phyloP scores from a whole-genome alignment of 2,329 filamentous ascomycete species.

The Cephalotrichum gorgonifer region DNA sequence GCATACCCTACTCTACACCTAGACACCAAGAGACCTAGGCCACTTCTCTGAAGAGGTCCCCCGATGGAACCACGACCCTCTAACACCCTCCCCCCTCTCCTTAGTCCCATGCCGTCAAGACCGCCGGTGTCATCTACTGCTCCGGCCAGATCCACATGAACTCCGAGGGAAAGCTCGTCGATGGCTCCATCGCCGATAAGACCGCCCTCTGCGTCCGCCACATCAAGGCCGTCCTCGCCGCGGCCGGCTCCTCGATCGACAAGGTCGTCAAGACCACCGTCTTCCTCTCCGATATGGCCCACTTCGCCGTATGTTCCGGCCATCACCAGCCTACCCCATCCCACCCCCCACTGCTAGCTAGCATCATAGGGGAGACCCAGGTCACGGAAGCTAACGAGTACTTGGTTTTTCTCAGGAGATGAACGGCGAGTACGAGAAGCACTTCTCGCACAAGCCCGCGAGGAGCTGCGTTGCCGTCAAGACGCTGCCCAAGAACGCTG shows the following conservation, averaged over 20 bases:
- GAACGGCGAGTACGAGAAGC: slow-evolving; percentile 79
- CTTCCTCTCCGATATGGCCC: slow-evolving; percentile 83
- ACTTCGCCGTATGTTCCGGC: slow-evolving; percentile 56
- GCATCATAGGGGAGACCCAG: too few species aligned
- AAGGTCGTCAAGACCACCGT: slow-evolving; percentile 87
- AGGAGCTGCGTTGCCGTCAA: slow-evolving; percentile 85
- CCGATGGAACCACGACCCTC: slow-evolving; percentile 1
- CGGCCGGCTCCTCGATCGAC: slow-evolving; percentile 65
- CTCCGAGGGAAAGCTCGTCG: slow-evolving; percentile 41
- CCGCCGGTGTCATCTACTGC: slow-evolving; percentile 54
- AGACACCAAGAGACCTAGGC: too few species aligned
- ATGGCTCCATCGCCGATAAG: slow-evolving; percentile 53
- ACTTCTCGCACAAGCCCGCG: slow-evolving; percentile 76
- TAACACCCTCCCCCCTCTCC: slow-evolving; percentile 10
- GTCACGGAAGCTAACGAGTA: not conserved
- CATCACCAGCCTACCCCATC: not conserved
- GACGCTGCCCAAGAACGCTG: slow-evolving; percentile 74
- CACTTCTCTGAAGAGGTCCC: not conserved
- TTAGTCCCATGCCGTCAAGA: slow-evolving; percentile 58
- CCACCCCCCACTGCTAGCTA: too few species aligned
- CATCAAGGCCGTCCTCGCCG: slow-evolving; percentile 72
- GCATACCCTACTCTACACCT: not conserved
- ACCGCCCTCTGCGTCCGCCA: slow-evolving; percentile 60
- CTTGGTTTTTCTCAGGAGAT: slow-evolving; percentile 40
- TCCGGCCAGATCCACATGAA: slow-evolving; percentile 64